Evolutionary conservation across 257 asterid species (phyloP).

Genomic region (Solanum chilense): DNA sequence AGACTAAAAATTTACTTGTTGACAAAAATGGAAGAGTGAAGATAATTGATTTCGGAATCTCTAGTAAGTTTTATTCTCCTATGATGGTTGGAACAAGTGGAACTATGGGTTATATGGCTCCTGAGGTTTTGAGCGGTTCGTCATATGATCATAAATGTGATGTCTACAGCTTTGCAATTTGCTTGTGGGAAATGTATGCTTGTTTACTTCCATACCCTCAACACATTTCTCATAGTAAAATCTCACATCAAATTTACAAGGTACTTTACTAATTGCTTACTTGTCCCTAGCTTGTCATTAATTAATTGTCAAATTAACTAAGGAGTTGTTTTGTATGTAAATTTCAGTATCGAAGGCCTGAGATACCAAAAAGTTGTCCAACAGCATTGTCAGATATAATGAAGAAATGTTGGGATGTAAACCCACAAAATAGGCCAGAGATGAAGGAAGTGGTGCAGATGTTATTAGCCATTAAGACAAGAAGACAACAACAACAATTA

Average conservation of each 20-base stretch:
- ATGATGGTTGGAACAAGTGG: background rate
- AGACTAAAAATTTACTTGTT: too few relatives aligned
- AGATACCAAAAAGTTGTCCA: slow-evolving; percentile 1
- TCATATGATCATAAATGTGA: slow-evolving; percentile 15
- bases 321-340: too few relatives aligned
- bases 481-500: background rate
- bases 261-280: too few relatives aligned
- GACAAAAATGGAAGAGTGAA: too few relatives aligned
- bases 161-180: slow-evolving; percentile 18
- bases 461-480: background rate
- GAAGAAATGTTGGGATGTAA: slow-evolving; percentile 5
- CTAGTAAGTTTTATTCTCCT: background rate
- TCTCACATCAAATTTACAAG: background rate
- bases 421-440: slow-evolving; percentile 10
- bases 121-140: background rate
- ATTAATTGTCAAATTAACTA: too few relatives aligned
- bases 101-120: slow-evolving; percentile 18
- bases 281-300: too few relatives aligned
- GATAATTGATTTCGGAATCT: slow-evolving; percentile 13
- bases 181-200: slow-evolving; percentile 16
- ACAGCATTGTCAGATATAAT: background rate
- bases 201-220: background rate
- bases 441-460: background rate
- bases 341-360: background rate
- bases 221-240: background rate